Conservation (phyloP, 345 rosid species). For the Rhizophora apiculata region DNA sequence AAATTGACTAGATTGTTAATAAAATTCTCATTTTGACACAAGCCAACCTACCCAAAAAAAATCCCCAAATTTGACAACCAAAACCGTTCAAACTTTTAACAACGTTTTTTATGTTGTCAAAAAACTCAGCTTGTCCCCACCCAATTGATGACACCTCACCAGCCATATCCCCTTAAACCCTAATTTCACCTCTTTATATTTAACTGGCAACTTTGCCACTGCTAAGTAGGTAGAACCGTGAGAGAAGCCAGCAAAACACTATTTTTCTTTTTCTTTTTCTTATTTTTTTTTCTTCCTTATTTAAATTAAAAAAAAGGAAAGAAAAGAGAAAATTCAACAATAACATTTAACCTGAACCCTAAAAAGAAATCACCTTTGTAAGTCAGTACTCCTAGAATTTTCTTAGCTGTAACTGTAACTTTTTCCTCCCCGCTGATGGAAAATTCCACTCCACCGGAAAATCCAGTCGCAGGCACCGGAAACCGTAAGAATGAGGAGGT, state of each 20-base stretch:
- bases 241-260: slow-evolving; percentile 7
- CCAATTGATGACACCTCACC: slow-evolving; percentile 17
- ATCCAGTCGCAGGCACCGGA: slow-evolving; percentile 13
- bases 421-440: slow-evolving; percentile 30
- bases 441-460: slow-evolving; percentile 33
- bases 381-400: neutral
- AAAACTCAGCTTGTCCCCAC: slow-evolving; percentile 14
- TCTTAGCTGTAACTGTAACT: slow-evolving; percentile 24
- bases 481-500: slow-evolving; percentile 22
- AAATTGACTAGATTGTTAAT: slow-evolving; percentile 16
- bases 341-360: slow-evolving; percentile 18
- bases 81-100: neutral
- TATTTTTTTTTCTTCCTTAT: neutral
- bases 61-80: neutral
- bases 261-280: neutral
- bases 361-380: slow-evolving; percentile 16
- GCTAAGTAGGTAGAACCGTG: too few relatives aligned
- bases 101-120: slow-evolving; percentile 15
- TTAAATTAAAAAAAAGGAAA: neutral
- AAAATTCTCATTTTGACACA: neutral
- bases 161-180: slow-evolving; percentile 24
- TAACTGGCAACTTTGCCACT: neutral
- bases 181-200: slow-evolving; percentile 18
- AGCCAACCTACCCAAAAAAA: neutral
- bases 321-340: neutral